Conservation (phyloP, 1,284 basidiomycete species). For the Boletus semigastroideus region DNA sequence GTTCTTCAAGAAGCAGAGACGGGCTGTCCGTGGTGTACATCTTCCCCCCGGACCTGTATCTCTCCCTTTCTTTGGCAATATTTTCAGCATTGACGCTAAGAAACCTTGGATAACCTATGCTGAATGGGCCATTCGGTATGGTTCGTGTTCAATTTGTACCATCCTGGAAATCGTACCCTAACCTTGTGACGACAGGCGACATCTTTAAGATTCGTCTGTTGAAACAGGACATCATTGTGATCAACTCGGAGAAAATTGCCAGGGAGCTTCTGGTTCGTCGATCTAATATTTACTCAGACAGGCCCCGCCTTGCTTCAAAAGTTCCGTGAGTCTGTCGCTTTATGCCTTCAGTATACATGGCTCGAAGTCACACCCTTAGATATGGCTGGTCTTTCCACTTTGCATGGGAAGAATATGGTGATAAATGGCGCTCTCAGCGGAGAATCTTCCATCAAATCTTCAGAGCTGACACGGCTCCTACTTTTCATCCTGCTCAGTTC, state of each 20-base stretch:
- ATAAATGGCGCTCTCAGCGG: constrained; percentile 26
- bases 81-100: constrained; percentile 18
- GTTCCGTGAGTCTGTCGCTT: constrained; percentile 16
- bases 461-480: constrained; percentile 16
- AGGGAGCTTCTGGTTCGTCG: constrained; percentile 26
- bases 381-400: constrained; percentile 29
- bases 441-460: constrained; percentile 31
- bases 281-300: constrained; percentile 28
- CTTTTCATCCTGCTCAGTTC: constrained; percentile 22
- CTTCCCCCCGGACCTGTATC: constrained; percentile 24
- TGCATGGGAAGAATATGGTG: constrained; percentile 17
- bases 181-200: constrained; percentile 14
- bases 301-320: constrained; percentile 23
- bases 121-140: constrained; percentile 22
- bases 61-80: constrained; percentile 24
- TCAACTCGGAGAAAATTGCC: constrained; percentile 22
- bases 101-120: constrained; percentile 24
- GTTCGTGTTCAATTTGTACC: constrained; percentile 2
- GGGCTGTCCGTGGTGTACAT: neutral
- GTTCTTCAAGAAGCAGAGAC: constrained; percentile 10
- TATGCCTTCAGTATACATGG: neutral
- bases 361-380: constrained; percentile 12
- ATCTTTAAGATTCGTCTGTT: constrained; percentile 25
- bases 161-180: neutral
- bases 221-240: constrained; percentile 24